These are phyloP conservation scores for Beauveria scarabaeidicola DNA, from an alignment of 2,329 filamentous ascomycete species.

Conservation along the genomic window DNA sequence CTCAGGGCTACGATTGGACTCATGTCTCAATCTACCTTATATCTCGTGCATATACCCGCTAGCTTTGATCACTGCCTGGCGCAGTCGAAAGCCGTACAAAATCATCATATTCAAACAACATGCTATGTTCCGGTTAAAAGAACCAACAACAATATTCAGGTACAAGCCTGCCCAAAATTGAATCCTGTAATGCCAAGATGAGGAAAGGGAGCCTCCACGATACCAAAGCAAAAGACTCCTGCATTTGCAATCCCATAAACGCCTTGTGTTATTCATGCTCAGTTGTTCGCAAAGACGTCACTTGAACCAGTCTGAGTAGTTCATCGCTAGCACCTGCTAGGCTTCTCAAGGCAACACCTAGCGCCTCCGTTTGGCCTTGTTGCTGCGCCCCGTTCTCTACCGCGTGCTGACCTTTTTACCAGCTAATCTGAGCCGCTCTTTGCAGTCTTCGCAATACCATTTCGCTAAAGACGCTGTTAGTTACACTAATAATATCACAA, in stretches of 20 bases:
- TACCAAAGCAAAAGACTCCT: background rate
- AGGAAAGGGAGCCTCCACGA: background rate
- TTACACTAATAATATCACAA: background rate
- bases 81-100: background rate
- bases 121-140: background rate
- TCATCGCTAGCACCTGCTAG: background rate
- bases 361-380: background rate
- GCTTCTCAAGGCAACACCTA: background rate
- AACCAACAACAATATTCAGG: background rate
- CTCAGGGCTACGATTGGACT: no score
- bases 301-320: conserved; percentile 3
- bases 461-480: conserved; percentile 46
- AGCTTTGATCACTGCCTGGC: no score
- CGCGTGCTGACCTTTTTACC: conserved; percentile 44
- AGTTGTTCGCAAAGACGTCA: conserved; percentile 2
- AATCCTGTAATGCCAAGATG: background rate
- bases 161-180: background rate
- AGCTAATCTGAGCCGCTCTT: conserved; percentile 51
- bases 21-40: no score
- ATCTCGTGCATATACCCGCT: no score
- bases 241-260: conserved; percentile 5
- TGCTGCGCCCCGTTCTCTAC: conserved; percentile 19
- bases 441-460: conserved; percentile 78
- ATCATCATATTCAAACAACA: background rate
- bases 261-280: conserved; percentile 10